Conservation (phyloP, 148 eudicot genomes). For the Diospyros lotus region DNA sequence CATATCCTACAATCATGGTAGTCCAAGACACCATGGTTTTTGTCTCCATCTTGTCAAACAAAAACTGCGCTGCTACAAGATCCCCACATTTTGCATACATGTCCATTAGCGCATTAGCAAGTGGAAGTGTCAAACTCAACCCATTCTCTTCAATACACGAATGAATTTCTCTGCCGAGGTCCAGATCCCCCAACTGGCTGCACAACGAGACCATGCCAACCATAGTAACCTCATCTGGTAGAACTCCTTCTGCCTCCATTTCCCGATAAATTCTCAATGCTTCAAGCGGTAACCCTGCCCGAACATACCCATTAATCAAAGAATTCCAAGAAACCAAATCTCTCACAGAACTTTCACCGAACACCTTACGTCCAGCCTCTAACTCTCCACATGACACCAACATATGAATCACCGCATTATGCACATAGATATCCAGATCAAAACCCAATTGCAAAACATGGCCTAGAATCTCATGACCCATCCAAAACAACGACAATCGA, state of each 20-base stretch:
- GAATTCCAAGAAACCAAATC: constrained; percentile 64
- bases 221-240: constrained; percentile 59
- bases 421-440: constrained; percentile 38
- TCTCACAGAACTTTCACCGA: constrained; percentile 54
- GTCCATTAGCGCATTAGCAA: constrained; percentile 55
- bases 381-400: constrained; percentile 38
- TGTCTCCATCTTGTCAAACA: constrained; percentile 43
- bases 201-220: constrained; percentile 49
- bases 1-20: constrained; percentile 52
- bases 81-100: constrained; percentile 61
- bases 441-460: constrained; percentile 57
- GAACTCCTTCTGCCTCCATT: constrained; percentile 36
- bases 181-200: constrained; percentile 42
- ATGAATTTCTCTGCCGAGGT: constrained; percentile 43
- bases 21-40: constrained; percentile 62
- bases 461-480: constrained; percentile 43
- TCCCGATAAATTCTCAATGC: constrained; percentile 42
- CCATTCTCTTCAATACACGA: constrained; percentile 22
- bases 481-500: constrained; percentile 18
- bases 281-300: constrained; percentile 32
- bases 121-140: constrained; percentile 34
- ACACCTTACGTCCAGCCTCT: constrained; percentile 44
- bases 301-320: constrained; percentile 56
- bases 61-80: constrained; percentile 31
- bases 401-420: constrained; percentile 50